Base-by-base conservation (phyloP, 192 early-diverging fungal genomes). In the Lunasporangiospora selenospora region DNA sequence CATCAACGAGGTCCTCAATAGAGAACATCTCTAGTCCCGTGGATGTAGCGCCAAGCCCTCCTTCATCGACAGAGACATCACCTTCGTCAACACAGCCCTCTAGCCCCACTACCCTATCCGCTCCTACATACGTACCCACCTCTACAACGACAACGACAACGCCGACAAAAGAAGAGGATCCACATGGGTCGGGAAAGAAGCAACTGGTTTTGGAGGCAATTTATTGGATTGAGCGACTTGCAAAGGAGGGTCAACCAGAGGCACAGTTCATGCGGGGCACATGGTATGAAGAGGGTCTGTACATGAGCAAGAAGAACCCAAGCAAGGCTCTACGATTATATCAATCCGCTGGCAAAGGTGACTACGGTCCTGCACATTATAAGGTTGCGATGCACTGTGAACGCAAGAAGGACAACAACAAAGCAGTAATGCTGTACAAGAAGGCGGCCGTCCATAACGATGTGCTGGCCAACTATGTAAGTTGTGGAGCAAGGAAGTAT, bases 181-280 rank as follows among this genome's bases (percentile, higher is more conserved):
- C 36, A 18, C 9, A 38, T 26, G 50, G 33, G 23, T n/a, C 12
- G 9, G 65, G 65, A 47, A 47, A 63, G 53, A 57, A 58, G 40
- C 73, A 79, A 62, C 53, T 79, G 32, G 53, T 87, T 13, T 54
- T 78, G 23, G 92, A 93, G 62, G 88, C 85, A 0, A 75, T 83
- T 11, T 90, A 88, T 77, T 93, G 88, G 89, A 80, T 93, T 51
- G 85, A 91, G 58, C 79, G 80, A 33, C 66, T 92, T 33, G 87
- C 87, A 47, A 86, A 84, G 62, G 82, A 83, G 52, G 85, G 89
- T 26, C 78, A 86, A 60, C 67, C 89, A 1, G 91, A 92, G 64
- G 91, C 92, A 4, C 82, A 85, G 51, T 93, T 84, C 62, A 89
- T 93, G 36, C 85, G 86, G 42, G 92, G 88, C 26, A 79, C 77